Evolutionary conservation across 305 asterid species (phyloP), one percentile per base, ranked within the genome.

Genomic region (Fraxinus dipetala): DNA sequence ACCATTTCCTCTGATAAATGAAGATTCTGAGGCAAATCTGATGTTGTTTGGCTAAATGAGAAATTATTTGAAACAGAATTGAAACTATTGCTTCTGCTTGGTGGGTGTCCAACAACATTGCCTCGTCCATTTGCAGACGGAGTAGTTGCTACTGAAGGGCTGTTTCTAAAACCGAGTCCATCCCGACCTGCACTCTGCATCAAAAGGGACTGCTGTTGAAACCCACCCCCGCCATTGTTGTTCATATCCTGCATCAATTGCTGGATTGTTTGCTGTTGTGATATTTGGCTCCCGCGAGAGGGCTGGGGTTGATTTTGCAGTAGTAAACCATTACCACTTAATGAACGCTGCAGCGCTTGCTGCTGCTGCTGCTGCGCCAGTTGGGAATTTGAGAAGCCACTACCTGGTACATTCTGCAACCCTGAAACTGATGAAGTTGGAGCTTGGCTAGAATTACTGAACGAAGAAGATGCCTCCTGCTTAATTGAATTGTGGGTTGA

Each of bases 211-310:
- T 84, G 91, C 38, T 84, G 90, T 14, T 76, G 85, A 45, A 79
- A 82, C 36, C 88, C 85, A 70, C 83, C 75, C 51, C 87, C 89
- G 7, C 80, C 87, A 36, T 84, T 88, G 67, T 84, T 88, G 78
- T 63, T 92, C 90, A 92, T 87, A 78, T 89, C 93, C 73, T 92
- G 98, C 76, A 88, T 82, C 67, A 88, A 65, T 72, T 90, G 98
- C 88, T 93, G 98, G 84, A 95, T 88, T 94, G 89, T 91, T 63
- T 91, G 97, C 54, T 94, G 97, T 31, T 94, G 97, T 67, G 90
- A 61, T n/a, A 86, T 88, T 84, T 90, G 96, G 88, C 82, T 85
- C 54, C 92, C 87, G 20, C 86, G 94, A 0, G 92, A 67, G 6
- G 86, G 59, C 81, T 80, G 84, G 40, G 88, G 70, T 4, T 89